Percentiles rank a stretch among this genome's conserved stretches.
Conservation (phyloP, 2,329 filamentous ascomycete species). For the Beauveria australis region DNA sequence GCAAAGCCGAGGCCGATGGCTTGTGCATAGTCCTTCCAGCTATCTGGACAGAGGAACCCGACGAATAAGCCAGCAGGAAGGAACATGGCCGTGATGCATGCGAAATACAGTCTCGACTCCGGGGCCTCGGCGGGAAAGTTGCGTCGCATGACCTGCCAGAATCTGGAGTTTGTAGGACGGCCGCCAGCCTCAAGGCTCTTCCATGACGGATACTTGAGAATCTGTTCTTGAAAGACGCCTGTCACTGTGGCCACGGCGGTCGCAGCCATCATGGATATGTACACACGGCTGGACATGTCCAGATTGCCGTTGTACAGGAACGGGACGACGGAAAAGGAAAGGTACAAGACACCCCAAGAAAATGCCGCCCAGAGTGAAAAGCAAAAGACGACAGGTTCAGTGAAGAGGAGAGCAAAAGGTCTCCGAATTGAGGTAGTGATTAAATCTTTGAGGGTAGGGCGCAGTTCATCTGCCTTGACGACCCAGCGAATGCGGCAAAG, state of each 20-base stretch:
- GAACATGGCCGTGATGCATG: conserved; percentile 65
- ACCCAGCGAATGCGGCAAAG: conserved; percentile 63
- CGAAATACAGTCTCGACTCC: conserved; percentile 75
- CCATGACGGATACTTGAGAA: conserved; percentile 42
- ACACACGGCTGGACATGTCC: conserved; percentile 60
- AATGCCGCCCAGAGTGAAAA: conserved; percentile 89
- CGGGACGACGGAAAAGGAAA: conserved; percentile 74
- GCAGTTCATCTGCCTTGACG: conserved; percentile 69
- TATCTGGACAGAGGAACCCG: conserved; percentile 22
- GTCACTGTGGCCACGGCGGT: conserved; percentile 57
- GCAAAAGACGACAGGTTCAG: conserved; percentile 72
- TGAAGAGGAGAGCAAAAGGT: conserved; percentile 69
- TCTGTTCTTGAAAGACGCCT: conserved; percentile 64
- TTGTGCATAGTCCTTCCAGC: conserved; percentile 19
- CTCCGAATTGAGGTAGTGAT: conserved; percentile 66
- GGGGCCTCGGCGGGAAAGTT: conserved; percentile 48
- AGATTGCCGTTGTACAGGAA: conserved; percentile 65
- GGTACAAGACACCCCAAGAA: conserved; percentile 80
- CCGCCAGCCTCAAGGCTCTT: conserved; percentile 15
- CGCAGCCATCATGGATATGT: conserved; percentile 63
- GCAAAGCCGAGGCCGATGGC: conserved; percentile 60
- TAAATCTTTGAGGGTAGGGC: conserved; percentile 59
- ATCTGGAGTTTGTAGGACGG: conserved; percentile 19
- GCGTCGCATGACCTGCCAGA: conserved; percentile 39
- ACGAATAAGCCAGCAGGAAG: conserved; percentile 70